Percentiles rank a stretch among this genome's conserved stretches.
Evolutionary conservation across 2,329 filamentous ascomycete genomes (phyloP).

Genomic region (Verticillium klebahnii): DNA sequence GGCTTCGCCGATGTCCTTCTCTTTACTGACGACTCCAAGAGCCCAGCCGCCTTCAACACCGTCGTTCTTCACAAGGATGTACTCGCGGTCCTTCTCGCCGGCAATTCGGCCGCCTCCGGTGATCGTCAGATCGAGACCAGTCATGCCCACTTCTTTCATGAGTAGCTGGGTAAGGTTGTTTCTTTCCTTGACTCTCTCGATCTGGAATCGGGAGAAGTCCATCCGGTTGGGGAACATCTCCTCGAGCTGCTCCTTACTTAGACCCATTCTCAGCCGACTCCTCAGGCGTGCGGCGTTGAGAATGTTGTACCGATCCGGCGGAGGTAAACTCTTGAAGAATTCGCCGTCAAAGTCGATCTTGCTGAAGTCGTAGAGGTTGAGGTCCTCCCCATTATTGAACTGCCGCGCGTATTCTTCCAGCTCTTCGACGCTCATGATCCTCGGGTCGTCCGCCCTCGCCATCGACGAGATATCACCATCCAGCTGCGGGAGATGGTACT

Average conservation of each 20-base stretch:
- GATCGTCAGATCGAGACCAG: conserved; percentile 66
- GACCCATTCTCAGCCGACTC: conserved; percentile 87
- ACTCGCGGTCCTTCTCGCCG: conserved; percentile 86
- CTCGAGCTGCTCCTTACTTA: conserved; percentile 94
- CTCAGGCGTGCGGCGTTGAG: conserved; percentile 87
- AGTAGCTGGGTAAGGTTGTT: conserved; percentile 92
- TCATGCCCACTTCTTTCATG: conserved; percentile 93
- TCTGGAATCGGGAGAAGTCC: conserved; percentile 95
- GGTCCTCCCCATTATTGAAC: conserved; percentile 87
- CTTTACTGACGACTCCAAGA: conserved; percentile 83
- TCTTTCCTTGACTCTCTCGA: conserved; percentile 85
- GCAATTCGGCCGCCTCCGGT: conserved; percentile 60
- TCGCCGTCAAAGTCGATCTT: conserved; percentile 97
- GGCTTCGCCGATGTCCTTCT: conserved; percentile 71
- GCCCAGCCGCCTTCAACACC: conserved; percentile 95
- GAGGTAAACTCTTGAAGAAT: conserved; percentile 88
- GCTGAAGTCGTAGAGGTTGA: conserved; percentile 90
- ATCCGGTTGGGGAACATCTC: conserved; percentile 96
- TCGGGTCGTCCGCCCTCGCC: conserved; percentile 85
- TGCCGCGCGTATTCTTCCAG: conserved; percentile 90
- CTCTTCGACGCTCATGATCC: conserved; percentile 95
- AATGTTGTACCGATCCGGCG: conserved; percentile 93
- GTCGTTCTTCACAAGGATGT: conserved; percentile 93
- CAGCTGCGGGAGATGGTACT: conserved; percentile 89
- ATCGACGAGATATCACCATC: conserved; percentile 75